These are phyloP conservation scores for Sclerotinia sclerotiorum DNA, from an alignment of 2,329 filamentous ascomycete species.

Conservation along the genomic window DNA sequence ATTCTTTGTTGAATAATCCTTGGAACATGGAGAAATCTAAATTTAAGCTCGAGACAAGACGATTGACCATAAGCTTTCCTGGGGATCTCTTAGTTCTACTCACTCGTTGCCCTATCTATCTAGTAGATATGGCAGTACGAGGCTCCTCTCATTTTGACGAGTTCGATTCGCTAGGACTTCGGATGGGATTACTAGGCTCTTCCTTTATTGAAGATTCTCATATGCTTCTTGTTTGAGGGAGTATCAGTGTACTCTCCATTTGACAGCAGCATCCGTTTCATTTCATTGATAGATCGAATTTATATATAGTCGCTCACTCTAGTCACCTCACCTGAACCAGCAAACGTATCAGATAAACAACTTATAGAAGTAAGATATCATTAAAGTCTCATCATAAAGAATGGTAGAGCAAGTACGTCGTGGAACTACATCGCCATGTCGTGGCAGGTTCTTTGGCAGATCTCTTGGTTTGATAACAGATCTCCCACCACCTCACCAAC, in stretches of 20 bases:
- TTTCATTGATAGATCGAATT: background rate
- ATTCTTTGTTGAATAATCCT: conserved; percentile 10
- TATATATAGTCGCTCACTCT: background rate
- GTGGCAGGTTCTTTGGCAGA: background rate
- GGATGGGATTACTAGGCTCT: background rate
- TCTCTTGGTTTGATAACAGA: background rate
- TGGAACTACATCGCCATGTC: background rate
- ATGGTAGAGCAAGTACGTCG: background rate
- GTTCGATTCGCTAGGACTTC: conserved; percentile 1
- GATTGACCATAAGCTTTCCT: background rate
- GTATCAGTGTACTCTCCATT: background rate
- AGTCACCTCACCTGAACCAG: background rate
- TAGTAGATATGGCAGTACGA: background rate
- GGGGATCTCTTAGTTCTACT: background rate
- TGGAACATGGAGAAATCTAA: conserved; percentile 10
- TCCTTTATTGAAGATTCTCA: conserved; percentile 16
- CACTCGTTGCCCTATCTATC: background rate
- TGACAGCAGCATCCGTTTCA: background rate
- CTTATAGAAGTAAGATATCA: background rate
- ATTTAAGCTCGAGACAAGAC: conserved; percentile 7
- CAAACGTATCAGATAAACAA: too few relatives aligned
- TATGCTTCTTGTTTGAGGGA: background rate
- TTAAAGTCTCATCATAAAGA: background rate
- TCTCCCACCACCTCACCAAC: background rate
- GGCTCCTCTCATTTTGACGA: background rate